Base-by-base conservation (phyloP, 345 rosid genomes). In the Heritiera fomes region DNA sequence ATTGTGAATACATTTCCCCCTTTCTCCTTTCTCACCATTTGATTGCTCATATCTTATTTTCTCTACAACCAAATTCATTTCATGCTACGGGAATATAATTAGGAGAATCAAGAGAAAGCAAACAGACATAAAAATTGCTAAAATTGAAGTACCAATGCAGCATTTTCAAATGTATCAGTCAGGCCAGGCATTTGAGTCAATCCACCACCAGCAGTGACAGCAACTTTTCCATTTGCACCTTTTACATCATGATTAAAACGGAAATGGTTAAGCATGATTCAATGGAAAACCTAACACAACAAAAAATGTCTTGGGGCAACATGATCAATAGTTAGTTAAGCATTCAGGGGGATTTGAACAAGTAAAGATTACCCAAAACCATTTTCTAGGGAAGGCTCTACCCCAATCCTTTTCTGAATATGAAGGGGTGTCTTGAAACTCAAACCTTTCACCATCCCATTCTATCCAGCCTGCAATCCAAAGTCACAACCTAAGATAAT, bases 401-500 rank as follows among this genome's bases (percentile, higher is more conserved):
- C 99, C 98, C 99, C 99, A 95, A 77, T 95, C 93, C 90, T 95
- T 95, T 79, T 95, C 99, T 11, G 98, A 93, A 77, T 95, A 95
- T 14, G 99, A 95, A 82, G 98, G 99, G 41, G 96, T 98, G 81
- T 95, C 89, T 68, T 87, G 76, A 79, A 95, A 95, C 81, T 95
- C 99, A 79, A 86, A 95, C 85, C 91, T 88, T 84, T 95, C 91
- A 81, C 87, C 97, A 70, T 86, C 99, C 98, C 99, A 93, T 81
- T 95, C 99, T 82, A 95, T 95, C 99, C 99, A 95, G 70, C 99
- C 98, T 95, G 89, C 58, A 77, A 75, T 78, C 32, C 71, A 71
- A 59, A 80, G 53, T 76, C 55, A 78, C 78, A 77, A 76, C 53
- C 58, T 65, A 40, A n/a, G 30, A 65, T 56, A 63, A 64, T 49